Evolutionary conservation across 2,329 filamentous ascomycete genomes (phyloP), one percentile per base, ranked within the genome.

Genomic region (Ampelomyces quisqualis): DNA sequence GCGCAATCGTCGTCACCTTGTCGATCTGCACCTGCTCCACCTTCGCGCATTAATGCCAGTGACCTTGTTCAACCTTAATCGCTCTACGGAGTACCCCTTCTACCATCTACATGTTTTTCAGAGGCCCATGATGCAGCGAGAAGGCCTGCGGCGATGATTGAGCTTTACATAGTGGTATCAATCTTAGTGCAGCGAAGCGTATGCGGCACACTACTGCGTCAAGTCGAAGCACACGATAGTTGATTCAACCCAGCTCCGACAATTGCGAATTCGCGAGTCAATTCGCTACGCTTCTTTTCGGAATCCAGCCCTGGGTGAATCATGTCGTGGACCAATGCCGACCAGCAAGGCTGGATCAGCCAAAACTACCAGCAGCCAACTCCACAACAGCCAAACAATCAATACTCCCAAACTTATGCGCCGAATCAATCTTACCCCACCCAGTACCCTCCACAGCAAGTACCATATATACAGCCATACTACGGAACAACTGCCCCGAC

Each of bases 401-500:
- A 33, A 15, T 45, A 51, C 30, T 44, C 50, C 11, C 46, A 49
- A 28, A 34, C 27, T 7, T 22, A 42, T 20, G 32, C 41, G 11
- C 36, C 41, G 6, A 22, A 28, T 17, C 32, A 41, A 28, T 6
- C 37, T 13, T 23, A 51, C 23, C 34, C 32, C 26, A 21, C 20
- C 6, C 34, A 45, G 11, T 42, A 45, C 32, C 18, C 34, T 7
- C 34, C 36, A 29, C 31, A 46, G 3, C 18, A 27, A 27, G 20
- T 15, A 20, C 30, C 47, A 13, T 54, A 55, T 19, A 23, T 53
- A 10, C 56, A 58, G 31, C 53, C 59, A 22, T 45, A 58, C 24
- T 60, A 62, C 42, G 55, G 38, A 29, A 38, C 19, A 7, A 20
- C 37, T 8, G 21, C 45, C 10, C 29, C 47, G 7, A 17, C 34